Evolutionary conservation across 805 yeast genomes (phyloP).

Genomic region (Saccharomyces paradoxus): DNA sequence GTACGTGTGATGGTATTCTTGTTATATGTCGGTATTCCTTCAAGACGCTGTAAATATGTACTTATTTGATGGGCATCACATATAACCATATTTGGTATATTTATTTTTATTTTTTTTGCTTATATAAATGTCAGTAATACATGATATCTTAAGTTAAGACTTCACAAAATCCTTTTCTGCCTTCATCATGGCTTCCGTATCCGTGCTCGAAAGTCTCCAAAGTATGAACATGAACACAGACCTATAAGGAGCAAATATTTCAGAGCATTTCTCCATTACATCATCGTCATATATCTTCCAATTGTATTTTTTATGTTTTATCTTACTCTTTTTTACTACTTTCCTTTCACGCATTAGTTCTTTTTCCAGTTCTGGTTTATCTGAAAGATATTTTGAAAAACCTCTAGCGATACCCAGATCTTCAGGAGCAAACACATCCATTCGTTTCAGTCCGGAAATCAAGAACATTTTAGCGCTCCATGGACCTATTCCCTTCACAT

Average conservation of each 20-base stretch:
- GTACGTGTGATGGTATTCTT: background rate
- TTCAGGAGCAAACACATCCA: constrained; percentile 65
- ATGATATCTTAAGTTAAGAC: constrained; percentile 1
- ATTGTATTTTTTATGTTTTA: constrained; percentile 40
- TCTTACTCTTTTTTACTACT: constrained; percentile 28
- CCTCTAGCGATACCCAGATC: constrained; percentile 88
- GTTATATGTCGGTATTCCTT: background rate
- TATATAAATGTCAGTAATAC: background rate
- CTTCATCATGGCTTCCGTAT: constrained; percentile 39
- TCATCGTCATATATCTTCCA: constrained; percentile 65
- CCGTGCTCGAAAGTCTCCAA: constrained; percentile 63
- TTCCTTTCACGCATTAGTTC: constrained; percentile 38
- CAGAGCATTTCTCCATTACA: constrained; percentile 46
- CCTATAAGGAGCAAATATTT: constrained; percentile 55
- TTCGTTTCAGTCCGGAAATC: constrained; percentile 54
- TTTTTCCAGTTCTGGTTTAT: constrained; percentile 41
- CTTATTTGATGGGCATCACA: background rate
- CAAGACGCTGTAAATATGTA: constrained; percentile 1
- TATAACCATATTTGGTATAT: background rate
- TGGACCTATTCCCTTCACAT: constrained; percentile 63
- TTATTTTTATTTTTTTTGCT: background rate
- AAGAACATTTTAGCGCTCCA: constrained; percentile 92
- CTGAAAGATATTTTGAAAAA: constrained; percentile 50
- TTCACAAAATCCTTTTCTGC: constrained; percentile 20
- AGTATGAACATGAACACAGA: constrained; percentile 59